A percentile compares a stretch with the other conserved stretches of the same genome.
phyloP scores from a whole-genome alignment of 139 green algal species.

The Desmodesmus armatus region DNA sequence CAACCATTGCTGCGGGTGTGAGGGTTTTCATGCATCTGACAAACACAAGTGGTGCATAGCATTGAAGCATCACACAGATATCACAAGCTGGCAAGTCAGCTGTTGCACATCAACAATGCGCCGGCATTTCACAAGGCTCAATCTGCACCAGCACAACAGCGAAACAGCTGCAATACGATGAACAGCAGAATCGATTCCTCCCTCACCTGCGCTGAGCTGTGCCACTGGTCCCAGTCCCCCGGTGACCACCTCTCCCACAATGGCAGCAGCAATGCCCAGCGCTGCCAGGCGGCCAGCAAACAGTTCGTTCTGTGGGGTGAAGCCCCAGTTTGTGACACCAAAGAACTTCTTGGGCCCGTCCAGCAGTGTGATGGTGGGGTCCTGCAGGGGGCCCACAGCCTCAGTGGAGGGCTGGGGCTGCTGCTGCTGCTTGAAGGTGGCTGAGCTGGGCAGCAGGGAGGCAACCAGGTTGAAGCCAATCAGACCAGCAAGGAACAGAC shows the following conservation, averaged over 20 bases:
- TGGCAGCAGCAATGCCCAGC: conserved; percentile 81
- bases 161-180: background rate
- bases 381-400: conserved; percentile 69
- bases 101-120: no score
- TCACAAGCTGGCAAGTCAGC: background rate
- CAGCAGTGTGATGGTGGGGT: conserved; percentile 67
- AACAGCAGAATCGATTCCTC: background rate
- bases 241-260: conserved; percentile 82
- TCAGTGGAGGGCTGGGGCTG: conserved; percentile 41
- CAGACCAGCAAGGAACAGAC: conserved; percentile 67
- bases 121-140: no score
- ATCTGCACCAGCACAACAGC: no score
- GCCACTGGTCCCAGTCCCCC: conserved; percentile 81
- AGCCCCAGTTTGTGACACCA: conserved; percentile 67
- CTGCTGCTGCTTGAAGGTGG: conserved; percentile 63
- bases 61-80: no score
- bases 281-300: conserved; percentile 87
- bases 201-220: conserved; percentile 64
- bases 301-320: conserved; percentile 84
- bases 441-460: conserved; percentile 63
- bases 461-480: conserved; percentile 77
- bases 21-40: no score
- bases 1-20: background rate
- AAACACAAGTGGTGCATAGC: no score
- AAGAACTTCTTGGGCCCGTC: conserved; percentile 67